Evolutionary conservation across 305 asterid genomes (phyloP), one percentile per base, ranked within the genome.

Genomic region (Fraxinus angustifolia): DNA sequence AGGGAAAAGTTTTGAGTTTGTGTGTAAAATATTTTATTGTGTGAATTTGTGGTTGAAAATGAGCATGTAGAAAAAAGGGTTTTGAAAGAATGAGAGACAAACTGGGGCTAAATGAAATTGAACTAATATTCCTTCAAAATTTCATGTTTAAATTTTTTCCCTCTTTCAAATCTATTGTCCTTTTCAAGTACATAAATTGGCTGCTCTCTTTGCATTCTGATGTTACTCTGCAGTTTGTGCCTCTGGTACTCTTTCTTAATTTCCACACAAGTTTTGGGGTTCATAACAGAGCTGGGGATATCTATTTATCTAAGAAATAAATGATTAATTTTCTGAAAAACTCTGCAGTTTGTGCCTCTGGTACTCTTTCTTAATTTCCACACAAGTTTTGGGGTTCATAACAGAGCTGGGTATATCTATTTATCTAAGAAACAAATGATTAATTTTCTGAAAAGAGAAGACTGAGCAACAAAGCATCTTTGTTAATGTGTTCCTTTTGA

Each of bases 381-480:
- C 31, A 4, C 21, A 28, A 34, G 17, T 28, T 62, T 62, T 31
- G 17, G 7, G 45, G 76, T 81, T 62, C 71, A 62, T 73, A 11
- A 19, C 31, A 30, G 28, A 34, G 42, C 34, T 8, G 28, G 4
- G 71, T 16, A 21, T 62, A 62, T 62, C 34, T 23, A 62, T 62
- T 56, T 56, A 6, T 17, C 28, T 56, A 17, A 56, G 67, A 17
- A 19, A 26, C 3, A 62, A 62, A 23, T 62, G 40, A 53, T 34
- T 72, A 19, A 56, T 56, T 77, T 62, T 76, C 77, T 35, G n/a
- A 36, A 62, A 81, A 76, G 34, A 75, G 48, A 68, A 26, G 28
- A 74, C 21, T 10, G 33, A 45, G 26, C 67, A 16, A 81, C 17
- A 78, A 17, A 77, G n/a, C 35, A 30, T 31, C 14, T 62, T 10